Evolutionary conservation across 177 flowering plant species (phyloP).

Genomic region (Vitis hybrid): DNA sequence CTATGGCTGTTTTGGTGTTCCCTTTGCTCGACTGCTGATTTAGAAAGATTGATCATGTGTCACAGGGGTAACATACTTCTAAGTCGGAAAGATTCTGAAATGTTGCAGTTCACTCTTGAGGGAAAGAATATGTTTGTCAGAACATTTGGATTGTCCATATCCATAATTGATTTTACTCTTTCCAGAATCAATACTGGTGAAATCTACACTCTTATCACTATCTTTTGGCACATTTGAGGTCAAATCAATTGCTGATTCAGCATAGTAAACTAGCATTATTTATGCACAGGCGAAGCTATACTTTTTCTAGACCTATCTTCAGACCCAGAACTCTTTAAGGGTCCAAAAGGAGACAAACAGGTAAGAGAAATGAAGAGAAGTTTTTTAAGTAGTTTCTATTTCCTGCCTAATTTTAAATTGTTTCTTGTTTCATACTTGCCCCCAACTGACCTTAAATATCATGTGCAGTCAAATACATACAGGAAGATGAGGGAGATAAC

Average conservation of each 20-base stretch:
- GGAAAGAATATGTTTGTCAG: conserved; percentile 52
- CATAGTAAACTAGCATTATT: conserved; percentile 9
- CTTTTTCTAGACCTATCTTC: conserved; percentile 78
- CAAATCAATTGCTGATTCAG: conserved; percentile 9
- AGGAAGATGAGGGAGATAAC: conserved; percentile 90
- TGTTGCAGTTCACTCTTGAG: conserved; percentile 57
- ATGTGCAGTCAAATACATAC: conserved; percentile 84
- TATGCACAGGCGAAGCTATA: conserved; percentile 67
- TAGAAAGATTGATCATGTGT: conserved; percentile 1
- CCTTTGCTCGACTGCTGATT: conserved; percentile 14
- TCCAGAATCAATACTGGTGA: conserved; percentile 94
- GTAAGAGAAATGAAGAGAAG: conserved; percentile 34
- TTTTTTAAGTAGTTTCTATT: background rate
- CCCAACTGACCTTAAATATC: conserved; percentile 4
- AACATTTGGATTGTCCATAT: conserved; percentile 65
- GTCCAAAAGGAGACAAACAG: conserved; percentile 93
- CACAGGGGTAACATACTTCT: conserved; percentile 95
- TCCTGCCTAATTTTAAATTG: background rate
- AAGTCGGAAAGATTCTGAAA: conserved; percentile 49
- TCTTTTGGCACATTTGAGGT: background rate
- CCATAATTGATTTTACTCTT: conserved; percentile 95
- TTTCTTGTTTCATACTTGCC: background rate
- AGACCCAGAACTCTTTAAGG: conserved; percentile 87
- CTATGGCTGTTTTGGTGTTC: background rate
- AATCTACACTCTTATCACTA: background rate